Conservation (phyloP, 2,329 filamentous ascomycete genomes). For the Delphinella strobiligena region DNA sequence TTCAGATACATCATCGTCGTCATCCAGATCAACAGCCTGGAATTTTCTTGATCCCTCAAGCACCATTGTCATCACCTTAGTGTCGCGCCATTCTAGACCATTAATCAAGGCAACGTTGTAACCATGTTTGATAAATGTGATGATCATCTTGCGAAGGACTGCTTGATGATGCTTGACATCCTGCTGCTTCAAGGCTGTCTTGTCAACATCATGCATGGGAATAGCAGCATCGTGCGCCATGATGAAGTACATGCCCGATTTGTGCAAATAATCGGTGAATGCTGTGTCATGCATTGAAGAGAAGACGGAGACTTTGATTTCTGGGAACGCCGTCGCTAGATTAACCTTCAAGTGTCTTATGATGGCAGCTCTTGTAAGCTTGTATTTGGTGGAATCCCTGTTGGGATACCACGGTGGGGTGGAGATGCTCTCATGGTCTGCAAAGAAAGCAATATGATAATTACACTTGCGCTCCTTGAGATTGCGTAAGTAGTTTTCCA, state of each 20-base stretch:
- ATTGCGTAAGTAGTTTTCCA: constrained; percentile 53
- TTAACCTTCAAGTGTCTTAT: constrained; percentile 49
- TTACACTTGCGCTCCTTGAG: constrained; percentile 53
- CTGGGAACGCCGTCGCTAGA: constrained; percentile 16
- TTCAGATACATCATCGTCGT: not conserved
- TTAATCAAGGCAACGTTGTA: constrained; percentile 55
- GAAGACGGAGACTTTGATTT: constrained; percentile 23
- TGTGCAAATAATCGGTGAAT: constrained; percentile 45
- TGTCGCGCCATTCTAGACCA: constrained; percentile 49
- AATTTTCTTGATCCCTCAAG: constrained; percentile 22
- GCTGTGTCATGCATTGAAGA: constrained; percentile 19
- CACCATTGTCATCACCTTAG: constrained; percentile 45
- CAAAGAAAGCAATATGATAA: constrained; percentile 61
- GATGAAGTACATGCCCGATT: constrained; percentile 50
- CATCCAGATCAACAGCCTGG: constrained; percentile 1
- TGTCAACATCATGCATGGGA: not conserved
- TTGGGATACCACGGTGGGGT: constrained; percentile 28
- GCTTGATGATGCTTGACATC: constrained; percentile 9
- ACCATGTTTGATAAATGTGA: constrained; percentile 41
- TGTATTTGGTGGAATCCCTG: constrained; percentile 35
- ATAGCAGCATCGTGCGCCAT: constrained; percentile 53
- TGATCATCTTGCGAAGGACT: constrained; percentile 37
- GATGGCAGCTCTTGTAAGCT: constrained; percentile 50
- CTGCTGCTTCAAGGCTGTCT: constrained; percentile 1
- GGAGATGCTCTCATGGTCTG: constrained; percentile 43